A percentile compares a stretch with the other conserved stretches of the same genome.
These are phyloP conservation scores for Phallus indusiatus DNA, from an alignment of 768 basidiomycete species.

Conservation along the genomic window DNA sequence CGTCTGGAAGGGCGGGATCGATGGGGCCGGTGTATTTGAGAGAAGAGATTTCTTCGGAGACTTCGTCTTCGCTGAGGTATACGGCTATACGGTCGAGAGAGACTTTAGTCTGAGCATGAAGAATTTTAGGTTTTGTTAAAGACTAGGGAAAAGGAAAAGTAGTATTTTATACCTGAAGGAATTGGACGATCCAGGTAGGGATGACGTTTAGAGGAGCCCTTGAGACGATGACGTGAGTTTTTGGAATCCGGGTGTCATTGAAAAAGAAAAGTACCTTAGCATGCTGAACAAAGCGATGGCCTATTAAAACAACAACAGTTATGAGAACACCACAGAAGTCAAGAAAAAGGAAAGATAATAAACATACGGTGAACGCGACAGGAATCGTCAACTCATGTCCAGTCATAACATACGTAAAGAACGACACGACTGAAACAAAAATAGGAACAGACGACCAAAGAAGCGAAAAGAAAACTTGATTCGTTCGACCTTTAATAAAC, in stretches of 20 bases:
- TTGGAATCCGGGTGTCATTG: background rate
- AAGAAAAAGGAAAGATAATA: too few relatives aligned
- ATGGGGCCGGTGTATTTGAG: conserved; percentile 32
- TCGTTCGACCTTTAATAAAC: conserved; percentile 45
- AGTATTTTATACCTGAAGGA: conserved; percentile 43
- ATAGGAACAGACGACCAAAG: conserved; percentile 75
- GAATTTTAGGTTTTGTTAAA: background rate
- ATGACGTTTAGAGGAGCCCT: conserved; percentile 70
- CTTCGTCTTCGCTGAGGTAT: conserved; percentile 64
- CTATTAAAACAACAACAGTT: conserved; percentile 20
- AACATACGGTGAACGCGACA: conserved; percentile 71
- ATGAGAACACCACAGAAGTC: background rate
- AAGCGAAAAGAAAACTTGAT: conserved; percentile 58
- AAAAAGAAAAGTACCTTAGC: conserved; percentile 44
- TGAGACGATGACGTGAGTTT: conserved; percentile 13
- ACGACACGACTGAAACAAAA: conserved; percentile 70
- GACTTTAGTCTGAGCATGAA: conserved; percentile 43
- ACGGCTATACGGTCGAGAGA: conserved; percentile 58
- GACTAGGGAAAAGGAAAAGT: background rate
- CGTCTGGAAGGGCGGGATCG: conserved; percentile 20
- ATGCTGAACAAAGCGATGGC: conserved; percentile 79
- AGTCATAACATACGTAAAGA: conserved; percentile 61
- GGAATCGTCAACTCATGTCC: conserved; percentile 70
- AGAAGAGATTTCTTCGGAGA: conserved; percentile 55
- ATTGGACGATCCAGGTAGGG: conserved; percentile 69